Evolutionary conservation across 163 green algal species (phyloP).

Genomic region (Scenedesmus sp.): DNA sequence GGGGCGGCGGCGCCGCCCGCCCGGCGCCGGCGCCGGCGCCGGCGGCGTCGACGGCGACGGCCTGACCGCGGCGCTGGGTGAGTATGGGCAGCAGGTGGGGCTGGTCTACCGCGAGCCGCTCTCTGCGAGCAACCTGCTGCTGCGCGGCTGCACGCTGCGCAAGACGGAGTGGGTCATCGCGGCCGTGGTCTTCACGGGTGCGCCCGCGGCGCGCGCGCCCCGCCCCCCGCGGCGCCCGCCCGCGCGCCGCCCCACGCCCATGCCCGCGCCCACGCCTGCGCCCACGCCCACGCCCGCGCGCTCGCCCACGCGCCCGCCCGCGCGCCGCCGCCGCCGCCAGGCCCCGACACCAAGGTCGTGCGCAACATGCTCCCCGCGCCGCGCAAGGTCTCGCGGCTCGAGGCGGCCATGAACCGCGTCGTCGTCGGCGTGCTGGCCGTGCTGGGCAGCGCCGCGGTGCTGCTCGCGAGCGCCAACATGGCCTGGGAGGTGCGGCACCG

Average conservation of each 20-base stretch:
- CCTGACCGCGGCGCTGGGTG: not conserved
- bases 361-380: constrained; percentile 58
- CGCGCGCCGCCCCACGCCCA: not conserved
- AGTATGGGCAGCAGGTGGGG: constrained; percentile 37
- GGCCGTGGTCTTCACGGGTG: constrained; percentile 80
- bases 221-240: not conserved
- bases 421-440: constrained; percentile 46
- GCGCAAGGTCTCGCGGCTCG: constrained; percentile 62
- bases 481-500: constrained; percentile 38
- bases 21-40: not conserved
- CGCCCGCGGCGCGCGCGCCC: not conserved
- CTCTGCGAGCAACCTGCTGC: constrained; percentile 72
- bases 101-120: constrained; percentile 55
- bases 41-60: not conserved
- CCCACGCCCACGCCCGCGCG: too few species aligned
- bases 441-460: constrained; percentile 19
- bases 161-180: constrained; percentile 84
- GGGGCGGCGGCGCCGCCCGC: constrained; percentile 1
- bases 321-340: not conserved
- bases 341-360: constrained; percentile 74
- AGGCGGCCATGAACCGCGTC: constrained; percentile 80
- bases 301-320: too few species aligned
- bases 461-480: constrained; percentile 32
- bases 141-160: constrained; percentile 81
- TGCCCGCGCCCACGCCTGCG: too few species aligned